These are phyloP conservation scores for Colletotrichum paranaense DNA, from an alignment of 2,329 filamentous ascomycete species.

Conservation along the genomic window DNA sequence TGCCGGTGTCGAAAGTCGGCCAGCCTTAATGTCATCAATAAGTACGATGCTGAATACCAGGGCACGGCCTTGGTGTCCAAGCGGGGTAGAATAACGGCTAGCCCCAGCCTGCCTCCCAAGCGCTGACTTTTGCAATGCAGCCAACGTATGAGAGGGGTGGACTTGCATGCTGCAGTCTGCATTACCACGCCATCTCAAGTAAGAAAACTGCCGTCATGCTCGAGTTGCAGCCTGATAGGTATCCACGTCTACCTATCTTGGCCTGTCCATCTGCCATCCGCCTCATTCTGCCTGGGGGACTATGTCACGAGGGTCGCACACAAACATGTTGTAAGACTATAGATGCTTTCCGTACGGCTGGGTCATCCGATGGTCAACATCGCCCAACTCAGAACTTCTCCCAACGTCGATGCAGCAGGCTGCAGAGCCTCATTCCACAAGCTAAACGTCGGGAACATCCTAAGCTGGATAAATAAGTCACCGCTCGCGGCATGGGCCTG, in stretches of 20 bases:
- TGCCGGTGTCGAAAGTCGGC: not conserved
- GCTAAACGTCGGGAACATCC: not conserved
- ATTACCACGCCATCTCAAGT: not conserved
- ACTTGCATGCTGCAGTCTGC: slow-evolving; percentile 2
- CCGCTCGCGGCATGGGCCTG: not conserved
- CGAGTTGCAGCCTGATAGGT: not conserved
- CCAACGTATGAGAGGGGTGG: not conserved
- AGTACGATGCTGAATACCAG: not conserved
- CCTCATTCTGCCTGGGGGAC: not conserved
- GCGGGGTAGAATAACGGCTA: not conserved
- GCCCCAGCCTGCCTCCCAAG: not conserved
- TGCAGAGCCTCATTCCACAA: slow-evolving; percentile 7
- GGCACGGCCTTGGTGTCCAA: no score
- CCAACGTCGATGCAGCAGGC: not conserved
- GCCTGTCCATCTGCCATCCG: not conserved
- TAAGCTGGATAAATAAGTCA: not conserved
- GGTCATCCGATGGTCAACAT: not conserved
- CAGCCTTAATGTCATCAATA: not conserved
- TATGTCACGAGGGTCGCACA: not conserved
- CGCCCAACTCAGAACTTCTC: not conserved
- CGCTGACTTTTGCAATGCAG: not conserved
- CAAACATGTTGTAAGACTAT: not conserved
- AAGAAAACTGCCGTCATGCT: not conserved
- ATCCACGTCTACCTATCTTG: not conserved
- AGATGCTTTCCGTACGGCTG: not conserved